Percentiles rank a stretch among this genome's conserved stretches.
Evolutionary conservation across 2,329 filamentous ascomycete species (phyloP).

Genomic region (Sclerotinia glacialis): DNA sequence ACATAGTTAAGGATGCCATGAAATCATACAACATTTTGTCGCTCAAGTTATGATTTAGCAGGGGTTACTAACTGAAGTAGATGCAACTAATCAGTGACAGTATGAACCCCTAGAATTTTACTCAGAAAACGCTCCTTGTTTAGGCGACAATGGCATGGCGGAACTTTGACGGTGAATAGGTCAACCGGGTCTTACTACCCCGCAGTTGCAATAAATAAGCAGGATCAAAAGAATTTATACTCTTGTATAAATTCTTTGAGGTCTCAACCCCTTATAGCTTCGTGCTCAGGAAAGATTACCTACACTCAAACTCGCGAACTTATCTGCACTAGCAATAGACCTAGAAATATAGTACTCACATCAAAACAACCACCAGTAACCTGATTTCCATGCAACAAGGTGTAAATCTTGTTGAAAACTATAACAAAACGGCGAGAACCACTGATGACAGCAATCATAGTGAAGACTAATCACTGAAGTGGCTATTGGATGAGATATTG

Average conservation of each 20-base stretch:
- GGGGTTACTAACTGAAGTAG: neutral
- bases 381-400: rapidly evolving
- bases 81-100: neutral
- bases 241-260: neutral
- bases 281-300: too few species aligned
- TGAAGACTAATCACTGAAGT: neutral
- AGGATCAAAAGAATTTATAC: neutral
- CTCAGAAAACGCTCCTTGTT: neutral
- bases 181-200: neutral
- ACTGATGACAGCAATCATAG: neutral
- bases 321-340: neutral
- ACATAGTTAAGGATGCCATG: rapidly evolving
- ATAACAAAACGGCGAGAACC: neutral
- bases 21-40: neutral
- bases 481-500: neutral
- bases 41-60: neutral
- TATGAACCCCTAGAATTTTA: neutral
- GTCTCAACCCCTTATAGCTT: neutral
- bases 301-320: neutral
- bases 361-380: neutral
- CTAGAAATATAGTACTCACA: neutral
- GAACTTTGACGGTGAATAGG: neutral
- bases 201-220: neutral
- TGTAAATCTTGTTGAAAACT: neutral
- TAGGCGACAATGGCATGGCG: neutral